Evolutionary conservation across 176 grass and related monocot genomes (phyloP), one percentile per base, ranked within the genome.

Genomic region (Themeda triandra): DNA sequence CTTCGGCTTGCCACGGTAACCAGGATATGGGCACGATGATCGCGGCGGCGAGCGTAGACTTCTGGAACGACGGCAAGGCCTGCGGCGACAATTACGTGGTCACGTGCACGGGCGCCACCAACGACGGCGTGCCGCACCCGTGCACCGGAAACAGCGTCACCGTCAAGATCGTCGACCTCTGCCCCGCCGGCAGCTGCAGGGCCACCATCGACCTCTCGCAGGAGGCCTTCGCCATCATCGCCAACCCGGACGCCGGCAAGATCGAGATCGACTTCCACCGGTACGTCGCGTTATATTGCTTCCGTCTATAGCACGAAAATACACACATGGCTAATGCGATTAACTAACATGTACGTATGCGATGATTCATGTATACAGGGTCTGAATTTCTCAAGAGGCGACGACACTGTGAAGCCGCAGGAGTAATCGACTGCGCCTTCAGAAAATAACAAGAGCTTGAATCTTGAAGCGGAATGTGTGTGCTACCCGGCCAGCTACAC

Each of bases 171-270:
- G 89, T 88, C 4, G 89, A 91, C 77, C 17, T 36, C 80, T 85
- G 85, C 86, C 86, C 82, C 6, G 1, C 71, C 0, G 71, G 54
- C 0, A 6, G 15, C 15, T 91, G 85, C 69, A 39, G 13, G 2
- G 84, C 32, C 66, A 92, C 87, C 15, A 46, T 92, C 6, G 87
- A 92, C 84, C 91, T 92, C 68, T 92, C 91, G 12, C 72, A 89
- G 84, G 80, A 92, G 63, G 91, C 91, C 30, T 92, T 92, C 80
- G 76, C 87, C 59, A 11, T 49, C 69, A 89, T 92, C 31, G 91
- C 87, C 49, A 1, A 92, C 59, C 76, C 64, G 2, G 23, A 81
- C 60, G 91, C 80, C 32, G 90, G 91, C 69, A 92, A 89, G 88
- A 73, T 92, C 74, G 15, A 78, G 6, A 74, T 92, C 77, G 27